These are phyloP conservation scores for Aspergillus viridinutans DNA, from an alignment of 2,329 filamentous ascomycete genomes.

Conservation along the genomic window DNA sequence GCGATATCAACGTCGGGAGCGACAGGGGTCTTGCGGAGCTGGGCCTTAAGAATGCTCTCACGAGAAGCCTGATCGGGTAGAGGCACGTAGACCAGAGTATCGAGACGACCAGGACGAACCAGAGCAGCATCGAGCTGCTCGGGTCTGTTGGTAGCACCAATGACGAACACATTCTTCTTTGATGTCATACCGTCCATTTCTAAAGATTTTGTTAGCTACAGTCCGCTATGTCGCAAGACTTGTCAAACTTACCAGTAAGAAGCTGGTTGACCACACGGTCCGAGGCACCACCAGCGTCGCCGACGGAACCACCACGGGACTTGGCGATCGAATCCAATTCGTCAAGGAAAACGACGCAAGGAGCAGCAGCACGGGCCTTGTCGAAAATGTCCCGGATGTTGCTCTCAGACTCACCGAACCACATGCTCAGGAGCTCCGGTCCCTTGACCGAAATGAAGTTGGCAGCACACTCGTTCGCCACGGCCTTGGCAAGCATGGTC, in stretches of 20 bases:
- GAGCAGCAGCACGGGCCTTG: conserved; percentile 96
- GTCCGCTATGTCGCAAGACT: not conserved
- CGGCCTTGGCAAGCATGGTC: conserved; percentile 97
- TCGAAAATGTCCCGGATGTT: conserved; percentile 99
- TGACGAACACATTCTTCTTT: conserved; percentile 99
- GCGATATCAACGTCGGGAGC: conserved; percentile 79
- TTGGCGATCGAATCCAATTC: conserved; percentile 99
- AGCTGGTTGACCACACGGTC: conserved; percentile 99
- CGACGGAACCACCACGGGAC: conserved; percentile 93
- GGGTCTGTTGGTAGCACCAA: conserved; percentile 96
- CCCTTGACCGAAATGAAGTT: conserved; percentile 99
- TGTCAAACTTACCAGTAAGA: conserved; percentile 69
- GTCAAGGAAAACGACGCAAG: conserved; percentile 97
- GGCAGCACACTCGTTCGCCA: conserved; percentile 97
- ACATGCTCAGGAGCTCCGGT: conserved; percentile 97
- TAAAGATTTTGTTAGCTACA: conserved; percentile 45
- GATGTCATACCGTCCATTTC: conserved; percentile 99
- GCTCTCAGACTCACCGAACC: conserved; percentile 99
- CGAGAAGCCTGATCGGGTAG: conserved; percentile 89
- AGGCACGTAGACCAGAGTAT: conserved; percentile 97
- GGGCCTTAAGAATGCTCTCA: conserved; percentile 84
- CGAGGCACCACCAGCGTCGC: conserved; percentile 94
- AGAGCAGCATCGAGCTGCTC: conserved; percentile 98
- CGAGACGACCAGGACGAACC: conserved; percentile 96
- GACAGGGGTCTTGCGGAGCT: conserved; percentile 97